Evolutionary conservation across 2,329 filamentous ascomycete species (phyloP).

Genomic region (Diplodia intermedia): DNA sequence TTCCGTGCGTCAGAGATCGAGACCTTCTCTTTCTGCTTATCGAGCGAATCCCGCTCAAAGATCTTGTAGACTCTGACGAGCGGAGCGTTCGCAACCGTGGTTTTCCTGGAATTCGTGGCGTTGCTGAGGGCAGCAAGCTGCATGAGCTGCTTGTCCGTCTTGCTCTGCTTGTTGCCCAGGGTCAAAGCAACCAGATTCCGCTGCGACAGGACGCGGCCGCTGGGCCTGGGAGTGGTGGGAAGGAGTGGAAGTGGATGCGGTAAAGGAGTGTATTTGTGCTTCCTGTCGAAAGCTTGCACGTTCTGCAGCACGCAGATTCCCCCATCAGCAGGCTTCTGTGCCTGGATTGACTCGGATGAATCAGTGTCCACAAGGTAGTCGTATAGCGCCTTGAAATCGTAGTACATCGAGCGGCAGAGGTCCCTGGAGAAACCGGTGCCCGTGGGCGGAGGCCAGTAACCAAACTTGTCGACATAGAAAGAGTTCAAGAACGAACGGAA

Average conservation of each 20-base stretch:
- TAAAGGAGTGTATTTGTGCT: slow-evolving; percentile 66
- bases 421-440: slow-evolving; percentile 63
- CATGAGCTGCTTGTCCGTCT: slow-evolving; percentile 51
- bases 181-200: slow-evolving; percentile 46
- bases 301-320: slow-evolving; percentile 75
- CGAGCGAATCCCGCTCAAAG: slow-evolving; percentile 69
- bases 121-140: slow-evolving; percentile 44
- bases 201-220: slow-evolving; percentile 43
- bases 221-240: slow-evolving; percentile 54
- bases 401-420: slow-evolving; percentile 66
- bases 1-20: slow-evolving; percentile 73
- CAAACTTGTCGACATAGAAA: slow-evolving; percentile 71
- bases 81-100: slow-evolving; percentile 48
- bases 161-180: slow-evolving; percentile 45
- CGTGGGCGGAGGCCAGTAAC: slow-evolving; percentile 72
- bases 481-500: slow-evolving; percentile 73
- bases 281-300: slow-evolving; percentile 69
- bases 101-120: slow-evolving; percentile 56
- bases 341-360: slow-evolving; percentile 59
- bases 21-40: slow-evolving; percentile 60
- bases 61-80: slow-evolving; percentile 72
- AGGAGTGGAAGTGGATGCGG: slow-evolving; percentile 71
- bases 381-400: slow-evolving; percentile 75
- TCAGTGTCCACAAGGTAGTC: slow-evolving; percentile 71
- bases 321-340: slow-evolving; percentile 64